Conservation (phyloP, 2,329 filamentous ascomycete genomes). For the Verruconis gallopava region DNA sequence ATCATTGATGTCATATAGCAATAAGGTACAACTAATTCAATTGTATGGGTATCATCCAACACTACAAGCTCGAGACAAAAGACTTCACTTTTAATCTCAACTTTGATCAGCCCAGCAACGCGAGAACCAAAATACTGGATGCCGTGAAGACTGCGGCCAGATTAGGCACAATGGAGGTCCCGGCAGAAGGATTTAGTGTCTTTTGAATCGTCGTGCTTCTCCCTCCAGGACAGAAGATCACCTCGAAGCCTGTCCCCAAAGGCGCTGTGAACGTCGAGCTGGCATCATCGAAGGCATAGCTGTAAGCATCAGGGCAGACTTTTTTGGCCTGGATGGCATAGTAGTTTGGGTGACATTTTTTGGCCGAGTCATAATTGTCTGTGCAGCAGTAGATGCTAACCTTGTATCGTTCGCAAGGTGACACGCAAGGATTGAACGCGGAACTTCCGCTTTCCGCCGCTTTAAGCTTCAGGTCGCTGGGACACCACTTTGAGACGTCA, state of each 20-base stretch:
- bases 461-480: conserved; percentile 62
- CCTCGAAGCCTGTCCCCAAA: conserved; percentile 62
- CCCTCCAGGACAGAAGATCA: conserved; percentile 60
- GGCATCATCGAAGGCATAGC: conserved; percentile 50
- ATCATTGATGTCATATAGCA: too few relatives aligned
- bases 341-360: conserved; percentile 50
- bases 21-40: too few relatives aligned
- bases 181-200: not conserved
- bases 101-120: too few relatives aligned
- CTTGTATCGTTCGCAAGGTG: conserved; percentile 59
- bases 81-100: too few relatives aligned
- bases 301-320: conserved; percentile 76
- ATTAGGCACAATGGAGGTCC: not conserved
- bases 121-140: too few relatives aligned
- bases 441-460: conserved; percentile 60
- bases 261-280: conserved; percentile 45
- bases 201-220: conserved; percentile 35
- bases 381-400: conserved; percentile 61
- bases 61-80: too few relatives aligned
- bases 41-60: too few relatives aligned
- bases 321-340: conserved; percentile 60
- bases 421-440: conserved; percentile 64
- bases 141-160: too few relatives aligned
- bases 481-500: conserved; percentile 58
- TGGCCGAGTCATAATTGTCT: conserved; percentile 50